Conservation (phyloP, 2,329 filamentous ascomycete genomes). For the Tolypocladium sp. region DNA sequence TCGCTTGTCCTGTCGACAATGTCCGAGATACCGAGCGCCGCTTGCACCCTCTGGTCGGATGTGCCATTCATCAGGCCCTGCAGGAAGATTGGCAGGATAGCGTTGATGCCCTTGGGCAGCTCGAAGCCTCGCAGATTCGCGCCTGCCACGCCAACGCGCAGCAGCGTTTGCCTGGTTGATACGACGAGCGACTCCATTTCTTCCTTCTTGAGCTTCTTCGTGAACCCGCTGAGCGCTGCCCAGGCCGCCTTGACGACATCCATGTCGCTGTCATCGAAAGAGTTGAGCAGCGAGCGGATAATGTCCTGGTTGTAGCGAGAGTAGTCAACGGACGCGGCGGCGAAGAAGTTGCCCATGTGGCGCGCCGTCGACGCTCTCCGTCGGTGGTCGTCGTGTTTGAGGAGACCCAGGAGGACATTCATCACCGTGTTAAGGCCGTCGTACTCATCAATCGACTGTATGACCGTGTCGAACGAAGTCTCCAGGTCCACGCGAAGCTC, state of each 20-base stretch:
- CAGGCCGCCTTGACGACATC: slow-evolving; percentile 85
- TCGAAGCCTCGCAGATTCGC: slow-evolving; percentile 79
- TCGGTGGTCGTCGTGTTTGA: slow-evolving; percentile 88
- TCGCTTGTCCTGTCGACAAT: slow-evolving; percentile 88
- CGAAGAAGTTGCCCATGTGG: slow-evolving; percentile 82
- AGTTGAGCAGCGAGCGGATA: slow-evolving; percentile 79
- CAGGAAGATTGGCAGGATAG: slow-evolving; percentile 90
- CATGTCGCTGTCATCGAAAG: slow-evolving; percentile 78
- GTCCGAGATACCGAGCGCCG: slow-evolving; percentile 89
- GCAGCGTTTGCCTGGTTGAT: slow-evolving; percentile 77
- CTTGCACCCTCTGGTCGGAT: slow-evolving; percentile 81
- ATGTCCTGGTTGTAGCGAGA: slow-evolving; percentile 95
- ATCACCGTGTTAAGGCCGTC: slow-evolving; percentile 94
- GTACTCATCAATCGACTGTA: slow-evolving; percentile 88
- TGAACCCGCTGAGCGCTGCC: slow-evolving; percentile 79
- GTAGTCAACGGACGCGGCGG: slow-evolving; percentile 72
- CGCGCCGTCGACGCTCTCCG: slow-evolving; percentile 69
- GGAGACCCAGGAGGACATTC: slow-evolving; percentile 79
- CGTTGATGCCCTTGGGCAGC: slow-evolving; percentile 93
- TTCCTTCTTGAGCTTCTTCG: slow-evolving; percentile 84
- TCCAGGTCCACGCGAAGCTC: slow-evolving; percentile 64
- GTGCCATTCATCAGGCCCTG: slow-evolving; percentile 97
- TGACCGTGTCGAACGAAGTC: slow-evolving; percentile 75
- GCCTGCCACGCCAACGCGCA: slow-evolving; percentile 81
- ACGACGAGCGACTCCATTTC: slow-evolving; percentile 92